Conservation (phyloP, 192 early-diverging fungal species). For the Coemansia guatemalensis region DNA sequence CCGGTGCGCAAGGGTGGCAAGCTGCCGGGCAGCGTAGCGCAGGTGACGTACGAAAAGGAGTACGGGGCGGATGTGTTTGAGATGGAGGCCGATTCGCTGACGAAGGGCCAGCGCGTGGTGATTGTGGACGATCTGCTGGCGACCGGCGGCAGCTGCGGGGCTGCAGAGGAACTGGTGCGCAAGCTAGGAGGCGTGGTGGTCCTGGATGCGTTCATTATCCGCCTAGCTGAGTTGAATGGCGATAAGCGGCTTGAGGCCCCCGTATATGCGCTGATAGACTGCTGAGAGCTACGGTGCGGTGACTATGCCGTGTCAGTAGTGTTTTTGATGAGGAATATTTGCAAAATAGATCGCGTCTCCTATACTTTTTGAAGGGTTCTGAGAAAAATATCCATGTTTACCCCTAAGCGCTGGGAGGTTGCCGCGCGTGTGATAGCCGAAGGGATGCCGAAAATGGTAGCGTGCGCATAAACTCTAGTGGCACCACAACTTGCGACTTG, state of each 20-base stretch:
- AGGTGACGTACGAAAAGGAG: slow-evolving; percentile 86
- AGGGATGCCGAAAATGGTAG: neutral
- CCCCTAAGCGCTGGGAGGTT: neutral
- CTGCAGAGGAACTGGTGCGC: slow-evolving; percentile 79
- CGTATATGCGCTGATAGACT: slow-evolving; percentile 82
- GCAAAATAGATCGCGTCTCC: neutral
- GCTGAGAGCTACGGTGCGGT: slow-evolving; percentile 3
- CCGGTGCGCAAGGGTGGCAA: slow-evolving; percentile 97
- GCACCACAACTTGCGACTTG: neutral
- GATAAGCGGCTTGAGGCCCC: slow-evolving; percentile 75
- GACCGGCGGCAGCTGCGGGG: slow-evolving; percentile 82
- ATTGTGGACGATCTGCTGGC: slow-evolving; percentile 97
- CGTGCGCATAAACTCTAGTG: neutral
- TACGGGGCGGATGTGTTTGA: slow-evolving; percentile 97
- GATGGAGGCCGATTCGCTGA: slow-evolving; percentile 79
- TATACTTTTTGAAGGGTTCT: too few relatives aligned
- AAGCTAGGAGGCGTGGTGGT: slow-evolving; percentile 71
- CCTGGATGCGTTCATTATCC: slow-evolving; percentile 91
- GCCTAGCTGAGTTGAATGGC: slow-evolving; percentile 85
- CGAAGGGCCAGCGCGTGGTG: slow-evolving; percentile 81
- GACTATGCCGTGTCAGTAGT: neutral
- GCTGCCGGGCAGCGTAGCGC: slow-evolving; percentile 76
- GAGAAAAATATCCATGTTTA: too few relatives aligned
- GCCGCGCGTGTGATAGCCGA: neutral
- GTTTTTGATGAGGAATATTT: neutral